Conservation (phyloP, 1,284 basidiomycete genomes). For the Pterulicium gracile region DNA sequence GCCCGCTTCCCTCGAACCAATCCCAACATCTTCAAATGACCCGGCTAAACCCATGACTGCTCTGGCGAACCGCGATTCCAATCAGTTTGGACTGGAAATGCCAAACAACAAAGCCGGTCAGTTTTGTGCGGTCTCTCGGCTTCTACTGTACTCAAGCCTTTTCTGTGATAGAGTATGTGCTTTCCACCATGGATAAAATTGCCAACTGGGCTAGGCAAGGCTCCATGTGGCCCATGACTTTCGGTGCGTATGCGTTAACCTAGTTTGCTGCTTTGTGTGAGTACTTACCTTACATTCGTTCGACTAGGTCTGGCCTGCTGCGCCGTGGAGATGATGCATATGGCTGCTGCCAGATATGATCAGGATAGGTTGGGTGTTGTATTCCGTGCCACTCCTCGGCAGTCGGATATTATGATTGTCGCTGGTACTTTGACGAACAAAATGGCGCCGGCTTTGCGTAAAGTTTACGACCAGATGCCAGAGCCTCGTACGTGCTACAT, state of each 20-base stretch:
- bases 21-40: constrained; percentile 33
- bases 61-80: constrained; percentile 68
- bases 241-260: constrained; percentile 39
- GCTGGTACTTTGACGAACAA: constrained; percentile 99
- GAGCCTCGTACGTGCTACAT: constrained; percentile 57
- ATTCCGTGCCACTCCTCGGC: constrained; percentile 96
- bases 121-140: constrained; percentile 12
- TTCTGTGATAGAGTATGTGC: constrained; percentile 73
- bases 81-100: constrained; percentile 79
- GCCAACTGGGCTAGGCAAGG: constrained; percentile 97
- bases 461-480: constrained; percentile 96
- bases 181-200: constrained; percentile 94
- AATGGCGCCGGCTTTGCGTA: constrained; percentile 96
- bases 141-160: constrained; percentile 1
- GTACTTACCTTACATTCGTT: constrained; percentile 7
- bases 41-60: constrained; percentile 45
- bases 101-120: constrained; percentile 84
- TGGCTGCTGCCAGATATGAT: constrained; percentile 98
- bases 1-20: constrained; percentile 22
- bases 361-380: constrained; percentile 97
- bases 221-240: constrained; percentile 99
- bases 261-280: constrained; percentile 3
- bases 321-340: constrained; percentile 99
- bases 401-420: constrained; percentile 99
- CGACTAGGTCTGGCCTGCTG: constrained; percentile 87